Evolutionary conservation across 208 protist species (phyloP), one percentile per base, ranked within the genome.

Genomic region (Crithidia fasciculata): DNA sequence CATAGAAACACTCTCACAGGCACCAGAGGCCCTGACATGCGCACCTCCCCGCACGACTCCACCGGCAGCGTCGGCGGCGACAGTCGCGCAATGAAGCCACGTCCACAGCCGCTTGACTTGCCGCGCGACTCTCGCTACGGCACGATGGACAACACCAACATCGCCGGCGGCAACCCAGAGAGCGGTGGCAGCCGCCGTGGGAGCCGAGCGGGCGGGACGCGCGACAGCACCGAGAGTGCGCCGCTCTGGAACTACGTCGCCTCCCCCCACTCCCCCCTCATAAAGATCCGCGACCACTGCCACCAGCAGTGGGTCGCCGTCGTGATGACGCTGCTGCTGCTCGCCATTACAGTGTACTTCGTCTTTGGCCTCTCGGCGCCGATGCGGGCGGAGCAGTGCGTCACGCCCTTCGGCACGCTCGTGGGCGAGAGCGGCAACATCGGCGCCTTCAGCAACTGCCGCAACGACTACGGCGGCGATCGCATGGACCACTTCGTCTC

Each of bases 391-490:
- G 59, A 52, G 5, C 54, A 59, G 45, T 95, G 87, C 61, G 66
- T 59, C 4, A 88, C 83, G 16, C 71, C 83, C 2, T 91, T 91
- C 76, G 87, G 90, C 53, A 69, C 58, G 39, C 75, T 82, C 7
- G 75, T 95, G 16, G 90, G 90, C 43, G 71, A 84, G 41, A 86
- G 60, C 66, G 80, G 73, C 54, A 81, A 84, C 37, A 80, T 92
- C 37, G 59, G 64, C 15, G 87, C 85, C 36, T 91, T 86, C 76
- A 95, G 87, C 80, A 95, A 95, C 76, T 95, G 90, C 68, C 82
- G 87, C 16, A 64, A 70, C 62, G 44, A 57, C 55, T 88, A 85
- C 57, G 76, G 74, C 45, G 76, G 65, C 9, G 78, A 83, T 64
- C 57, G 74, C 37, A 77, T 88, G 72, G 73, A 86, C 50, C 80